Conservation (phyloP, 768 basidiomycete genomes). For the Guyanaporus albipodus region DNA sequence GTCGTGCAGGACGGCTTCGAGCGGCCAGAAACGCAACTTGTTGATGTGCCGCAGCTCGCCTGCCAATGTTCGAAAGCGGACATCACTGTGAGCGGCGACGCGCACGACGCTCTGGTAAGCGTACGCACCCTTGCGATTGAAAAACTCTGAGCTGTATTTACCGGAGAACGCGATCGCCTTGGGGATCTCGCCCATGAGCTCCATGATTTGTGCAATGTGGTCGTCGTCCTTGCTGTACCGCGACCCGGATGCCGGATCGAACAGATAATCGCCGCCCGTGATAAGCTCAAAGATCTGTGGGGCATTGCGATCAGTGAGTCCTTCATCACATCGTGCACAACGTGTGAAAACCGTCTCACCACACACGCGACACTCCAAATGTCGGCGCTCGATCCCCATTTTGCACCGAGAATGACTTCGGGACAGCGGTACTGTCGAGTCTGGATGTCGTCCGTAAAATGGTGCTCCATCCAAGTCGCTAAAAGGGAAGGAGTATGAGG, state of each 20-base stretch:
- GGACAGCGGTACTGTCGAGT: constrained; percentile 97
- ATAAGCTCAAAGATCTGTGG: constrained; percentile 88
- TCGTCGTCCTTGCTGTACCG: constrained; percentile 96
- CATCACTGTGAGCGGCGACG: constrained; percentile 12
- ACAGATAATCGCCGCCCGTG: constrained; percentile 95
- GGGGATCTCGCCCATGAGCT: constrained; percentile 89
- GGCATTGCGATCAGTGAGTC: background rate
- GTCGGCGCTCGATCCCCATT: constrained; percentile 94
- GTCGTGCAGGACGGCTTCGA: constrained; percentile 79
- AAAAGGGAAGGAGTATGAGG: constrained; percentile 4
- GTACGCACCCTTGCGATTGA: constrained; percentile 84
- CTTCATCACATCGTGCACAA: background rate
- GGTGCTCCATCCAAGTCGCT: constrained; percentile 89
- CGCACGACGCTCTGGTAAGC: background rate
- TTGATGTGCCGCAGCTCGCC: constrained; percentile 91
- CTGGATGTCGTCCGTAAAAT: constrained; percentile 98
- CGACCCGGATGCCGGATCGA: constrained; percentile 93
- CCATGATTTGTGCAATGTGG: constrained; percentile 97
- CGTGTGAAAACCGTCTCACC: constrained; percentile 43
- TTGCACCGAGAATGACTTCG: constrained; percentile 93
- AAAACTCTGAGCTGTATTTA: constrained; percentile 92
- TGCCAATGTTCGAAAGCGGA: constrained; percentile 20
- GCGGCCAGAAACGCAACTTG: constrained; percentile 90
- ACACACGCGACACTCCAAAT: constrained; percentile 96
- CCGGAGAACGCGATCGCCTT: constrained; percentile 80